A percentile compares a stretch with the other conserved stretches of the same genome.
Conservation (phyloP, 257 asterid species). For the Nicotiana tomentosiformis region DNA sequence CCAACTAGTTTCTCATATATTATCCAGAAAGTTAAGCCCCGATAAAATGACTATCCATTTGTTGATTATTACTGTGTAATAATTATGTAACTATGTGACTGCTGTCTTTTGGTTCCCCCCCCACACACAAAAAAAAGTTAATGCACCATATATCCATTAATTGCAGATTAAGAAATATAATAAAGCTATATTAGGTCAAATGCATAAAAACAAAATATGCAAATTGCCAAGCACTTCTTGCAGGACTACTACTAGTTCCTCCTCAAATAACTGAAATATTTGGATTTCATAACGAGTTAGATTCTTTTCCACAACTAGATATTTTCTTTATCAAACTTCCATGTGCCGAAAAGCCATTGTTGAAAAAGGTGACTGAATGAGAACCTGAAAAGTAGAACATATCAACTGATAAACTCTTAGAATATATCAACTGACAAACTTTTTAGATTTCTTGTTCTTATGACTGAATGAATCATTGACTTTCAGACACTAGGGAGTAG, state of each 20-base stretch:
- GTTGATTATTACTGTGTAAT: neutral
- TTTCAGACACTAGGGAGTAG: neutral
- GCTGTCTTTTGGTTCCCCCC: neutral
- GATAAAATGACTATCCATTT: neutral
- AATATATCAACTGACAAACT: neutral
- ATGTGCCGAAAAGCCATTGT: neutral
- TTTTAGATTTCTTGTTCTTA: neutral
- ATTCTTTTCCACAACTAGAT: neutral
- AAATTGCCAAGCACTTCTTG: neutral
- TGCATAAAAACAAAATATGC: neutral
- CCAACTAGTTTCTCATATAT: neutral
- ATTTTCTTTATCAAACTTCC: neutral
- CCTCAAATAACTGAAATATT: neutral
- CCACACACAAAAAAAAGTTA: neutral
- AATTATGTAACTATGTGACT: neutral
- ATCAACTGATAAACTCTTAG: neutral
- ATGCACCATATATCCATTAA: neutral
- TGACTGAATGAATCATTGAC: neutral
- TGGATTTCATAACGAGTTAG: neutral
- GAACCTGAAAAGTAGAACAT: neutral
- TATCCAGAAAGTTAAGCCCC: neutral
- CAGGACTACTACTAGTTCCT: neutral
- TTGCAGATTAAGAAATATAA: neutral
- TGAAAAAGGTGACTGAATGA: neutral
- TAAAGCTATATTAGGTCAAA: neutral